Evolutionary conservation across 441 rosid species (phyloP).

Genomic region (Geranium incanum): DNA sequence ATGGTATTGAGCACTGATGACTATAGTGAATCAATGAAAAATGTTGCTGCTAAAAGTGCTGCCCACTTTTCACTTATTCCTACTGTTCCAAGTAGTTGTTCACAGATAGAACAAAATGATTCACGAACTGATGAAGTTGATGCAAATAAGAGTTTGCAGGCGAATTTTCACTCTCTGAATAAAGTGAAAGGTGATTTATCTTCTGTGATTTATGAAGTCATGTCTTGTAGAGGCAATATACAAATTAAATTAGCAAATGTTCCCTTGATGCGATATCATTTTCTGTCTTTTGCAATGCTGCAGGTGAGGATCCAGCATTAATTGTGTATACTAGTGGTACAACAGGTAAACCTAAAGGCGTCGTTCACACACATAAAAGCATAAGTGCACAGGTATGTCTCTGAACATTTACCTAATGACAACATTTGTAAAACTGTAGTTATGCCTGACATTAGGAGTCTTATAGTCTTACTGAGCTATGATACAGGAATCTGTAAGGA

Average conservation of each 20-base stretch:
- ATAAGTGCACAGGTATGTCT: conserved; percentile 66
- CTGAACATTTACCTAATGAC: background rate
- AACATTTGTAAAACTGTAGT: background rate
- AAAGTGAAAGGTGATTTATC: conserved; percentile 20
- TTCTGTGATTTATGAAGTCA: conserved; percentile 15
- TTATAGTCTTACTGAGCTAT: background rate
- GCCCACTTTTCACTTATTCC: conserved; percentile 70
- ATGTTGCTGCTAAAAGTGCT: conserved; percentile 55
- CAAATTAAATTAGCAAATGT: conserved; percentile 6
- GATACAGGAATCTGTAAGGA: background rate
- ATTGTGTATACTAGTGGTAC: conserved; percentile 95
- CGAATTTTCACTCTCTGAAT: conserved; percentile 25
- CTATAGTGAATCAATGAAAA: conserved; percentile 52
- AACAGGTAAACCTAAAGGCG: conserved; percentile 97
- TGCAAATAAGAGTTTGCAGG: conserved; percentile 32
- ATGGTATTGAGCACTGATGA: conserved; percentile 76
- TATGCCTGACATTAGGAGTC: background rate
- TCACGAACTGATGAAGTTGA: conserved; percentile 31
- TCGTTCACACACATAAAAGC: conserved; percentile 84
- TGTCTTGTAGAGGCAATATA: conserved; percentile 7
- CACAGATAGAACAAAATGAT: conserved; percentile 25
- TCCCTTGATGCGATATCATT: conserved; percentile 13
- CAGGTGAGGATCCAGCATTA: conserved; percentile 80
- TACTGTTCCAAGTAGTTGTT: conserved; percentile 35
- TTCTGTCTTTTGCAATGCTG: conserved; percentile 20